phyloP scores from a whole-genome alignment of 306 rosid species.

The Dalbergia cultrata region DNA sequence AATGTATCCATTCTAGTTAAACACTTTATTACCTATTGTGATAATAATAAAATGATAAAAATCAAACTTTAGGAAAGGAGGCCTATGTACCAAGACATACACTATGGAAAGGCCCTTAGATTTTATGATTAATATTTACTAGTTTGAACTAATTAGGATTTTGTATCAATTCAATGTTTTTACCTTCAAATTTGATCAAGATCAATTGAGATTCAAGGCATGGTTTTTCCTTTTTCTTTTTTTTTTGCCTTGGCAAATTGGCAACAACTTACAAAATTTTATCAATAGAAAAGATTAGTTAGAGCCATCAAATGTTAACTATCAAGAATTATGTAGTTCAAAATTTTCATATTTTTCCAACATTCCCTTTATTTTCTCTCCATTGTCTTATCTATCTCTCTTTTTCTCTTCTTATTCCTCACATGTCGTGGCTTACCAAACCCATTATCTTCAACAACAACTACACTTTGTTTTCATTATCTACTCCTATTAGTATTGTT shows the following conservation, averaged over 20 bases:
- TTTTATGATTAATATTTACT: constrained; percentile 3
- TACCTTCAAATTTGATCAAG: constrained; percentile 10
- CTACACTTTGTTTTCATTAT: constrained; percentile 25
- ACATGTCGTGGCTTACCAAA: not conserved
- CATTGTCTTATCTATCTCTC: not conserved
- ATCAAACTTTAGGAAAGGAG: not conserved
- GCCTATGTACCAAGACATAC: constrained; percentile 10
- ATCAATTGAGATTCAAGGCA: constrained; percentile 34
- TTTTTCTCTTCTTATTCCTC: not conserved
- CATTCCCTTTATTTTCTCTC: constrained; percentile 12
- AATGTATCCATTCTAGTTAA: constrained; percentile 33
- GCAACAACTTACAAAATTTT: not conserved
- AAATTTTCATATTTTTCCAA: constrained; percentile 9
- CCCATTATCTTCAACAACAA: constrained; percentile 33
- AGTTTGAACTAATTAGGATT: constrained; percentile 21
- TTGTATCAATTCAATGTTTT: constrained; percentile 27
- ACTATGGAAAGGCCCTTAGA: not conserved
- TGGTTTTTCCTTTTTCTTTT: not conserved
- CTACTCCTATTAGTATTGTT: not conserved
- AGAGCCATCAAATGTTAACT: constrained; percentile 23
- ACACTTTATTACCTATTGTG: constrained; percentile 26
- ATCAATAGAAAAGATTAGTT: not conserved
- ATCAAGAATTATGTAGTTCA: constrained; percentile 30
- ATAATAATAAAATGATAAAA: not conserved
- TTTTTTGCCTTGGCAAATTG: constrained; percentile 13